Base-by-base conservation (phyloP, 2,329 filamentous ascomycete genomes). In the Aspergillus tanneri region DNA sequence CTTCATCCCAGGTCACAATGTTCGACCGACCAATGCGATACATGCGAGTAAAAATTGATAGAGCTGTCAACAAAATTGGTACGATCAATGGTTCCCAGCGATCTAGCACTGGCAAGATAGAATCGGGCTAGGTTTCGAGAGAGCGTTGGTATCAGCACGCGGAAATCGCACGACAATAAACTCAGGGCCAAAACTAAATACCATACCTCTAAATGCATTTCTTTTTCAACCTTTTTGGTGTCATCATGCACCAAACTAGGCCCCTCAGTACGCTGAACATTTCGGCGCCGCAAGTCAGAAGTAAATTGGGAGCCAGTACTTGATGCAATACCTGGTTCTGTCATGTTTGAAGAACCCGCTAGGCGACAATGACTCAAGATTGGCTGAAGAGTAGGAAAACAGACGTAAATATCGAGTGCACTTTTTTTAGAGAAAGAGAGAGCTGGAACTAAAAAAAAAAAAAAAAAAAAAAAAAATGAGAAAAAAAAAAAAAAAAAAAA, bases 1-100 rank as follows among this genome's bases (percentile, higher is more conserved):
- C 85, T 74, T 88, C 85, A 68, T 88, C 85, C 85, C 85, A 88
- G 39, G 85, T 88, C 50, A 88, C 85, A 60, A 88, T 88, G 53
- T 82, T 78, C 37, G 85, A 88, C 42, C 83, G 70, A 48, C 83
- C 83, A 63, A 86, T 85, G 67, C 81, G 83, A 71, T 81, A 86
- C 73, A 85, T 78, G 59, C 83, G 80, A 36, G 82, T 86, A 69
- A 85, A 85, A 68, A 85, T 78, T 52, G 83, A 77, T 49, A 85
- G 69, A 36, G 76, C 74, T 24, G 82, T 86, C 62, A 86, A 82
- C 55, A 86, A 67, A 41, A 85, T 65, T 35, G 83, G 82, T n/a
- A 80, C 82, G 66, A 83, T 77, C 53, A 85, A 70, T 55, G 77
- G 80, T 62, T 86, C 83, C 67, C 77, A 83, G 47, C 80, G 74